Evolutionary conservation across 2,329 filamentous ascomycete genomes (phyloP), one percentile per base, ranked within the genome.

Genomic region (Aspergillus aculeatus): DNA sequence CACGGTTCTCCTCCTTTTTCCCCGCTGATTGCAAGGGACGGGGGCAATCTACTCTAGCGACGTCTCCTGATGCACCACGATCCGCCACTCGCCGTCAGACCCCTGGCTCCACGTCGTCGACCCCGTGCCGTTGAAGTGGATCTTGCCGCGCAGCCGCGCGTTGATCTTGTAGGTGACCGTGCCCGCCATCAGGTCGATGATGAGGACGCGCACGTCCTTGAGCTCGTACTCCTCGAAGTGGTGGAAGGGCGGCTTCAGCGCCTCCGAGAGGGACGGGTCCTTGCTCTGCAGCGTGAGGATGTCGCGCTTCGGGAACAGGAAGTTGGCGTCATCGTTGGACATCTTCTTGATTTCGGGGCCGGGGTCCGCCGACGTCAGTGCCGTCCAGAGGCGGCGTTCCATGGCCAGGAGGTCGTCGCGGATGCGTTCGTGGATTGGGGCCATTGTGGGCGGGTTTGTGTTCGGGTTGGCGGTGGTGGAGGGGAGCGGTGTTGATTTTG

Each of bases 141-240:
- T 65, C 24, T 69, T 63, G 2, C 68, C 70, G 11, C 68, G 61
- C 38, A 44, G 38, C 4, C 65, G 57, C 2, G 74, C 74, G 14
- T 67, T 66, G 44, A 76, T 62, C 41, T 67, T 66, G 57, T 74
- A 76, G 5, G 73, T 75, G 5, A 75, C 66, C 1, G 68, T 64
- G 1, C 72, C 73, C 1, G 73, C 73, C 73, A 75, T 75, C 21
- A 75, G 60, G 58, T 74, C 73, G 38, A 76, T 72, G 31, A 75
- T 67, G 51, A 75, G 69, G 1, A 69, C 67, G 3, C 70, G 59
- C 24, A 63, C 61, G 5, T 61, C 61, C 47, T 61, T 38, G 50
- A 63, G 32, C 26, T 61, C 50, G 58, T 63, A 63, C 38, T 62
- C 62, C 44, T 76, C 74, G 53, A 76, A 76, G 2, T 70, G 71